Conservation (phyloP, 2,329 filamentous ascomycete species). For the Periglandula ipomoeae region DNA sequence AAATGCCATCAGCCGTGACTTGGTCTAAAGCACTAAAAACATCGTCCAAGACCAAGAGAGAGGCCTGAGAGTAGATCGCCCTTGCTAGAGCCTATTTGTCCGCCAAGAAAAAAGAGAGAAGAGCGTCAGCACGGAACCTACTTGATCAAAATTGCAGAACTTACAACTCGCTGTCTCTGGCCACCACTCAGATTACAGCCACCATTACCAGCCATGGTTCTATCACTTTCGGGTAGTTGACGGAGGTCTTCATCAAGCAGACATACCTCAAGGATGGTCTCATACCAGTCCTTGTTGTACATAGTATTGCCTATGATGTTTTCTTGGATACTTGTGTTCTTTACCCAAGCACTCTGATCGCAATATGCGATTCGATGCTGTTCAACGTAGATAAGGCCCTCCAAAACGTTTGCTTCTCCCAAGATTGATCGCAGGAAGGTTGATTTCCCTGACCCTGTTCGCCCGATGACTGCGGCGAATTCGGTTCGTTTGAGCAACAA, state of each 20-base stretch:
- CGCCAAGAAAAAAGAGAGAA: too few relatives aligned
- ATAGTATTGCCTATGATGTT: constrained; percentile 7
- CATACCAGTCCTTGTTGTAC: background rate
- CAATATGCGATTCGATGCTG: constrained; percentile 9
- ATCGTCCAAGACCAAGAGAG: constrained; percentile 5
- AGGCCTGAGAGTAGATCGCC: constrained; percentile 2
- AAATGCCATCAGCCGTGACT: background rate
- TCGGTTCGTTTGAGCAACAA: background rate
- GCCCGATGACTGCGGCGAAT: constrained; percentile 7
- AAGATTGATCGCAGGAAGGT: too few relatives aligned
- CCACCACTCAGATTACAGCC: constrained; percentile 27
- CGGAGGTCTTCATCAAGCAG: constrained; percentile 35
- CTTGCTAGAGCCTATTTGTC: constrained; percentile 6
- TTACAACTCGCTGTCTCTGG: constrained; percentile 15
- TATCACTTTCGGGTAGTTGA: constrained; percentile 22
- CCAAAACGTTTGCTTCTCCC: too few relatives aligned
- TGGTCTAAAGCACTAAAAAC: constrained; percentile 4
- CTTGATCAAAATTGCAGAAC: too few relatives aligned
- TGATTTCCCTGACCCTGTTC: too few relatives aligned
- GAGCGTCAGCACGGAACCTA: too few relatives aligned
- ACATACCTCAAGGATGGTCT: constrained; percentile 18
- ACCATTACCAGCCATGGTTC: constrained; percentile 23
- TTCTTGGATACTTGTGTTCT: constrained; percentile 7
- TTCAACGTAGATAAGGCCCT: background rate
- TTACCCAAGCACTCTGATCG: constrained; percentile 9